Percentiles rank a stretch among this genome's conserved stretches.
These are phyloP conservation scores for Russula earlei DNA, from an alignment of 768 basidiomycete genomes.

Conservation along the genomic window DNA sequence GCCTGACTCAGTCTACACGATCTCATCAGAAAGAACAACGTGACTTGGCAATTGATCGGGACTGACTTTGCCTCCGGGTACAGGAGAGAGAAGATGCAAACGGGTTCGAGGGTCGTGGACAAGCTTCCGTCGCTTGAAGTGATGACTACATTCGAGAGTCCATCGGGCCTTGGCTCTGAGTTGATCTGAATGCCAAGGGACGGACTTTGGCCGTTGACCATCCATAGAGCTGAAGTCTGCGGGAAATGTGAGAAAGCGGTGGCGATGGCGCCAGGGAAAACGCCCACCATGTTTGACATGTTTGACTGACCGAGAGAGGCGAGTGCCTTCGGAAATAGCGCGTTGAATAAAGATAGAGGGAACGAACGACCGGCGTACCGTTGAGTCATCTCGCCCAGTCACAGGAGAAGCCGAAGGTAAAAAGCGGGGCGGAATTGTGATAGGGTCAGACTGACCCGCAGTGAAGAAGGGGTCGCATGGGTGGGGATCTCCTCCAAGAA, in stretches of 20 bases:
- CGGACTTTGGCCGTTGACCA: background rate
- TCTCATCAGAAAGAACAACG: background rate
- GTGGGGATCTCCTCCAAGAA: conserved; percentile 17
- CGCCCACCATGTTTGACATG: too few species aligned
- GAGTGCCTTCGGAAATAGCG: background rate
- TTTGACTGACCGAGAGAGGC: background rate
- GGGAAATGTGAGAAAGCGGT: background rate
- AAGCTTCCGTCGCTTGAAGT: background rate
- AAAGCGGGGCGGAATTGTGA: conserved; percentile 14
- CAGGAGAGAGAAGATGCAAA: conserved; percentile 9
- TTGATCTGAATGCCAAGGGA: background rate
- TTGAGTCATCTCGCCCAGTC: too few species aligned
- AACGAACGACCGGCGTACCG: background rate
- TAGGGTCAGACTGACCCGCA: conserved; percentile 27
- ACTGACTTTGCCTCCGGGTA: conserved; percentile 12
- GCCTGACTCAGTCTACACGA: conserved; percentile 6
- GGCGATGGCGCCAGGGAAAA: background rate
- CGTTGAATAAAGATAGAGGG: background rate
- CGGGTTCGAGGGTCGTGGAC: background rate
- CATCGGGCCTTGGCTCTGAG: background rate
- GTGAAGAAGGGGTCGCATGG: conserved; percentile 19
- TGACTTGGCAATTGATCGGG: too few species aligned
- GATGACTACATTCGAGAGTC: background rate
- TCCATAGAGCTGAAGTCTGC: background rate
- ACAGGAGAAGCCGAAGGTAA: background rate